Evolutionary conservation across 2,329 filamentous ascomycete genomes (phyloP).

Genomic region (Aureobasidium sp.): DNA sequence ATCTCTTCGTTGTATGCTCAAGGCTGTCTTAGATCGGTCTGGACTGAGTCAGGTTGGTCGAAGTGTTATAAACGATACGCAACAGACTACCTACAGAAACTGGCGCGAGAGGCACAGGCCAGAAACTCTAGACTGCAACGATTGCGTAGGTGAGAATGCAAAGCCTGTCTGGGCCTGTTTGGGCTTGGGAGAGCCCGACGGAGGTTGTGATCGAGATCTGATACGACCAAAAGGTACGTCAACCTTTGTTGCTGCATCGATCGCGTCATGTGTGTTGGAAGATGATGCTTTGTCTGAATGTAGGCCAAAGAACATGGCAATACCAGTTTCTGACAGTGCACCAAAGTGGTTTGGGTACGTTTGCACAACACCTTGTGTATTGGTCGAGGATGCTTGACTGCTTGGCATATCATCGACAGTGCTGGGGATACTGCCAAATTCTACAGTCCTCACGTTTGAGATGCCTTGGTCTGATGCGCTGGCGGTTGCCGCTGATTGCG

Average conservation of each 20-base stretch:
- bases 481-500: slow-evolving; percentile 22
- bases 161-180: neutral
- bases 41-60: slow-evolving; percentile 6
- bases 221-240: slow-evolving; percentile 35
- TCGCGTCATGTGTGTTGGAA: neutral
- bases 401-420: slow-evolving; percentile 30
- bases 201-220: neutral
- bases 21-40: neutral
- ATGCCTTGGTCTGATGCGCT: neutral
- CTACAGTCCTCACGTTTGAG: slow-evolving; percentile 19
- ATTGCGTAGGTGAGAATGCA: neutral
- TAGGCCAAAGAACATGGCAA: slow-evolving; percentile 32
- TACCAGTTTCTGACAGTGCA: slow-evolving; percentile 51
- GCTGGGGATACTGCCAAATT: slow-evolving; percentile 36
- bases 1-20: neutral
- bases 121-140: neutral
- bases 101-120: neutral
- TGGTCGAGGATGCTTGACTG: slow-evolving; percentile 14
- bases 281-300: slow-evolving; percentile 18
- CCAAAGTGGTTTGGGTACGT: slow-evolving; percentile 45
- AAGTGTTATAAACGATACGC: neutral
- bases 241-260: slow-evolving; percentile 32
- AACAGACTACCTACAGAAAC: neutral
- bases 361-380: neutral
- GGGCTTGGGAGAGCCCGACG: neutral